phyloP scores from a whole-genome alignment of 805 yeast species.

The Suhomyces sp. region DNA sequence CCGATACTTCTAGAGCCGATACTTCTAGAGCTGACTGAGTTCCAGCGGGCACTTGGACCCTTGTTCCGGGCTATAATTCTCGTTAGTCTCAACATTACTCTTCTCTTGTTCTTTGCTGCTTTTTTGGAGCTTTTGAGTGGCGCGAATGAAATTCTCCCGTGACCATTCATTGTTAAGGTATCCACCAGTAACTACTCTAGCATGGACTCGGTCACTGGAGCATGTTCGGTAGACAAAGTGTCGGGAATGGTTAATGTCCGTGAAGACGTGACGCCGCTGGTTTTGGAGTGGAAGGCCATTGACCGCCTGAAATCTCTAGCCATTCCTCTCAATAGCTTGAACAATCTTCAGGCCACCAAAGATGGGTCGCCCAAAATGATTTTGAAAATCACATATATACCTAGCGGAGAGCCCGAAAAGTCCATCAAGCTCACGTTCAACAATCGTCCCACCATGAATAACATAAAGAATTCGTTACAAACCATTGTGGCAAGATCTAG shows the following conservation, averaged over 20 bases:
- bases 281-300: conserved; percentile 43
- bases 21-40: too few species aligned
- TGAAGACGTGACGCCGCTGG: conserved; percentile 42
- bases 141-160: background rate
- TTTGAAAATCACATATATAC: conserved; percentile 52
- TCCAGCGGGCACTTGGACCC: too few species aligned
- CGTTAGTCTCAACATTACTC: too few species aligned
- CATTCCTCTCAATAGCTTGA: conserved; percentile 34
- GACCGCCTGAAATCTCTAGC: conserved; percentile 33
- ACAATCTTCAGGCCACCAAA: conserved; percentile 66
- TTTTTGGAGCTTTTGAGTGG: too few species aligned
- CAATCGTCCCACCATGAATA: conserved; percentile 72
- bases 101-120: too few species aligned
- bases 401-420: conserved; percentile 29
- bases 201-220: conserved; percentile 33
- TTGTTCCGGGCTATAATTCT: too few species aligned
- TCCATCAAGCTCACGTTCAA: conserved; percentile 56
- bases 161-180: background rate
- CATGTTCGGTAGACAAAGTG: conserved; percentile 40
- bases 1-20: too few species aligned
- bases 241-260: conserved; percentile 40
- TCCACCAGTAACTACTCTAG: background rate
- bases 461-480: conserved; percentile 63
- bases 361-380: conserved; percentile 65
- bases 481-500: conserved; percentile 66